Base-by-base conservation (phyloP, 257 asterid species). In the Asclepias syriaca region DNA sequence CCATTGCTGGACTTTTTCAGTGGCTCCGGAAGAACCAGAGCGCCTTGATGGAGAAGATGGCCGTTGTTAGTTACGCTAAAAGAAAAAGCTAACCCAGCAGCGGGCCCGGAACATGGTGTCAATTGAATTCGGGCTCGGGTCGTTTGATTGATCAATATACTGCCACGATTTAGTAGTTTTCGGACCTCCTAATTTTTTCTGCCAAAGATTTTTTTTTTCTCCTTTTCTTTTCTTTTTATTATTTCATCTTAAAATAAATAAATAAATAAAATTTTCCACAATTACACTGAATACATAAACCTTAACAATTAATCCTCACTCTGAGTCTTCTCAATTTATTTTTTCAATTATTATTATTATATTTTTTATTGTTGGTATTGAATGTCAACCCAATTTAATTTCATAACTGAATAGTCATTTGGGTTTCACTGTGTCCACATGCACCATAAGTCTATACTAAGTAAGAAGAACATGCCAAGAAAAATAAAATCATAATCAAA, bases 91-190 rank as follows among this genome's bases (percentile, higher is more conserved):
- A 48, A 61, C 69, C 74, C 13, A 21, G 22, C 18, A 46, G 7
- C 53, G 14, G 37, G 16, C 12, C 58, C 11, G 68, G 54, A 21
- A 12, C 22, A n/a, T 3, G 70, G 59, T 21, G 45, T 58, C 65
- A 16, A 6, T 24, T 29, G 29, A 60, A 21, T 75, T 59, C 72
- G 76, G 74, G 60, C 37, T 74, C 66, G 76, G 74, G 29, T 70
- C 14, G 53, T 48, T 69, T 74, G 71, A 18, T 54, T 73, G 84
- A 73, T 77, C 72, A 54, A 56, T 40, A 77, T 63, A 70, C 61
- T 29, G 70, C 84, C 81, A 80, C 84, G 81, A 70, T 49, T 46
- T 72, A 19, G 10, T 19, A n/a, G 9, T 53, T 53, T 53, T 5
- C 57, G 1, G 19, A 53, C 5, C 57, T 16, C 4, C 22, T 3